Evolutionary conservation across 345 rosid species (phyloP).

Genomic region (Camelina hispida): DNA sequence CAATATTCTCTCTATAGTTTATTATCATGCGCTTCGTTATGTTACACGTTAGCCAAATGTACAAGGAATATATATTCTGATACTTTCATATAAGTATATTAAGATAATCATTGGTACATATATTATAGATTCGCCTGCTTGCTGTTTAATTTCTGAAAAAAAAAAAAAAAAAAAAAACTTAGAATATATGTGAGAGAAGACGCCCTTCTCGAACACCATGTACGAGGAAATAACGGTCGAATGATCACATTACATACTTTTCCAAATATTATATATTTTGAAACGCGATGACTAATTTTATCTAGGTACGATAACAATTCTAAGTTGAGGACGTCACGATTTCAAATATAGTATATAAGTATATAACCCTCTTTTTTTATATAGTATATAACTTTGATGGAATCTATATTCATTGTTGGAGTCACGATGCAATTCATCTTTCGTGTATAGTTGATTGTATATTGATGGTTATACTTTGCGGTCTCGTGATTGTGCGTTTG

Average conservation of each 20-base stretch:
- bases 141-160: neutral
- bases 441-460: neutral
- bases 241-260: slow-evolving; percentile 19
- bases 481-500: neutral
- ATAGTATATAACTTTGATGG: neutral
- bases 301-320: slow-evolving; percentile 1
- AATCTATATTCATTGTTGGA: slow-evolving; percentile 20
- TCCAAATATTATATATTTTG: slow-evolving; percentile 12
- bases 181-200: neutral
- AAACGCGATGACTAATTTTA: neutral
- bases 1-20: slow-evolving; percentile 19
- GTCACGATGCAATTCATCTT: neutral
- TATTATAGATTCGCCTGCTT: neutral
- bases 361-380: neutral
- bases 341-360: neutral
- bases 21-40: slow-evolving; percentile 20
- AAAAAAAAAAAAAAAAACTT: neutral
- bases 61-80: neutral
- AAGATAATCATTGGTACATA: slow-evolving; percentile 2
- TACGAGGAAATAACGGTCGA: slow-evolving; percentile 15
- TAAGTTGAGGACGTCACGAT: slow-evolving; percentile 33
- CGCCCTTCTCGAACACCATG: slow-evolving; percentile 25
- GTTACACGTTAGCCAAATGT: slow-evolving; percentile 23
- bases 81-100: neutral
- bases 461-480: neutral